Evolutionary conservation across 805 yeast species (phyloP).

Genomic region (Metschnikowia cubensis): DNA sequence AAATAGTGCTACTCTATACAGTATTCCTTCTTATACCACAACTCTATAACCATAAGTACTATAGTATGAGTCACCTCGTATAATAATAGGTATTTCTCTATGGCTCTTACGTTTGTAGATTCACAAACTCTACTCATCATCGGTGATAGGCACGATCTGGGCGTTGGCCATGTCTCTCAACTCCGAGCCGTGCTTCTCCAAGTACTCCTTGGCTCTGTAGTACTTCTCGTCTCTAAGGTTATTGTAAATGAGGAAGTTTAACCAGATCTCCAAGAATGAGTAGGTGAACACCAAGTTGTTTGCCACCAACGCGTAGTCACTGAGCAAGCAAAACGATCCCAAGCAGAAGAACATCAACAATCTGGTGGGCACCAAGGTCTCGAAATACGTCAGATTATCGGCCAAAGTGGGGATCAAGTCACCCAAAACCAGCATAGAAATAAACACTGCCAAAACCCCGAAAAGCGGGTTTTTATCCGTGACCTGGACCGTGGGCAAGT

Average conservation of each 20-base stretch:
- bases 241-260: slow-evolving; percentile 57
- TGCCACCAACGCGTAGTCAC: slow-evolving; percentile 45
- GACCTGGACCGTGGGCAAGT: slow-evolving; percentile 33
- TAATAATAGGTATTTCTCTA: no score
- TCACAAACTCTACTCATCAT: slow-evolving; percentile 6
- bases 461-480: slow-evolving; percentile 40
- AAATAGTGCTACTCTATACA: no score
- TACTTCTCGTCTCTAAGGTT: slow-evolving; percentile 63
- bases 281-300: slow-evolving; percentile 60
- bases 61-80: no score
- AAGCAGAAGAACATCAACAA: slow-evolving; percentile 46
- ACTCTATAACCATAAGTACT: no score
- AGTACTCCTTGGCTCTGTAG: slow-evolving; percentile 41
- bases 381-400: slow-evolving; percentile 49
- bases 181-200: slow-evolving; percentile 37
- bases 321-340: slow-evolving; percentile 47
- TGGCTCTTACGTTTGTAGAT: background rate
- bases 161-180: slow-evolving; percentile 28
- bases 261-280: slow-evolving; percentile 65
- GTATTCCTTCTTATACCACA: no score
- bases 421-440: slow-evolving; percentile 41
- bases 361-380: slow-evolving; percentile 57
- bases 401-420: slow-evolving; percentile 53
- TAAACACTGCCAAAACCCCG: slow-evolving; percentile 47
- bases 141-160: slow-evolving; percentile 29